Evolutionary conservation across 2,329 filamentous ascomycete genomes (phyloP).

Genomic region (Claviceps humidiphila): DNA sequence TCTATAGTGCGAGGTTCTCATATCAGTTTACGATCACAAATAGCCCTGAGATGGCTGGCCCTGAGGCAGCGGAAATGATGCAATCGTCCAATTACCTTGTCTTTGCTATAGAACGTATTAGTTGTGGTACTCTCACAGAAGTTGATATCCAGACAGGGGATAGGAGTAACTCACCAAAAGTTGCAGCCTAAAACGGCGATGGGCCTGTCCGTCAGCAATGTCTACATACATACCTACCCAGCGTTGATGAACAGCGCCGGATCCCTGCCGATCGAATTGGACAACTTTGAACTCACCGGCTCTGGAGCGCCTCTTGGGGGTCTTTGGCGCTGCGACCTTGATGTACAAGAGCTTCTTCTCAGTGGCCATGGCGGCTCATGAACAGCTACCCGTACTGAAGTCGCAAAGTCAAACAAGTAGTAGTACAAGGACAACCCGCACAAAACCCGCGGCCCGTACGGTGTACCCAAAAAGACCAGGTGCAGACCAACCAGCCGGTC

Average conservation of each 20-base stretch:
- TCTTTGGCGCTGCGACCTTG: conserved; percentile 42
- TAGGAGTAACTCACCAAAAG: conserved; percentile 30
- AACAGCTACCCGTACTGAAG: background rate
- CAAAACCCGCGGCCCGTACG: too few species aligned
- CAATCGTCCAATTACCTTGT: conserved; percentile 29
- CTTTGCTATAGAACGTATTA: conserved; percentile 28
- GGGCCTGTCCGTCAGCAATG: conserved; percentile 1
- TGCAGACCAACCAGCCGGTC: too few species aligned
- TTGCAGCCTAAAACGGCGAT: conserved; percentile 29
- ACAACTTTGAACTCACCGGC: conserved; percentile 31
- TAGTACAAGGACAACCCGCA: too few species aligned
- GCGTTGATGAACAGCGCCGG: too few species aligned
- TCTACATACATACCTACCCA: background rate
- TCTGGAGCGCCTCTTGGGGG: conserved; percentile 45
- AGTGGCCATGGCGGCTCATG: background rate
- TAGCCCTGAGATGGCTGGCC: background rate
- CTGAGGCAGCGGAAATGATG: background rate
- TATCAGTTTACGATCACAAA: background rate
- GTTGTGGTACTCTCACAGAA: background rate
- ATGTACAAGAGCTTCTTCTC: conserved; percentile 43
- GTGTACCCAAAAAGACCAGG: too few species aligned
- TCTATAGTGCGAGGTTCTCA: conserved; percentile 21
- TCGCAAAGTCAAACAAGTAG: too few species aligned
- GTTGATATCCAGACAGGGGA: background rate
- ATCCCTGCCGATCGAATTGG: background rate